phyloP scores from a whole-genome alignment of 805 yeast genomes.

The Spathaspora gorwiae region DNA sequence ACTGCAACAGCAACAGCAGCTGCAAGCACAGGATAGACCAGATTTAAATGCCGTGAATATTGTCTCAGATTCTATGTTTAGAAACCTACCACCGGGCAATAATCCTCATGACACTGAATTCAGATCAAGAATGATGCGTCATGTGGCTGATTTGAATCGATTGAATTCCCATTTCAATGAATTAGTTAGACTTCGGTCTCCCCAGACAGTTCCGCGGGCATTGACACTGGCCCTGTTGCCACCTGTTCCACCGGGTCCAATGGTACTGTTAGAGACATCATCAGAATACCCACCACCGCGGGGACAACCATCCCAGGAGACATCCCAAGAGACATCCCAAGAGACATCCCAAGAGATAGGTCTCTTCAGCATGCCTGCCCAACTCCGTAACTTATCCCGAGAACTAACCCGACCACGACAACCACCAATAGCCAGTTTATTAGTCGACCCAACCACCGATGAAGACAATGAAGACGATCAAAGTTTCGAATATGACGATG shows the following conservation, averaged over 20 bases:
- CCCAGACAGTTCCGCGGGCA: neutral
- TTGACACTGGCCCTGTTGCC: too few relatives aligned
- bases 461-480: constrained; percentile 5
- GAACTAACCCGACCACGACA: neutral
- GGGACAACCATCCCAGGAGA: too few relatives aligned
- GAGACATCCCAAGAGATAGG: too few relatives aligned
- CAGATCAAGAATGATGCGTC: constrained; percentile 7
- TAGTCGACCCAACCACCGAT: constrained; percentile 2
- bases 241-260: too few relatives aligned
- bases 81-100: constrained; percentile 1
- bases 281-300: too few relatives aligned
- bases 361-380: constrained; percentile 3
- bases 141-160: constrained; percentile 6
- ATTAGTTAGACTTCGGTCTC: neutral
- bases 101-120: constrained; percentile 4
- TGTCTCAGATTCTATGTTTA: constrained; percentile 4
- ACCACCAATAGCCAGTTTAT: neutral
- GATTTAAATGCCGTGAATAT: constrained; percentile 4
- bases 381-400: constrained; percentile 7
- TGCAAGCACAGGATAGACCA: neutral
- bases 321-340: too few relatives aligned
- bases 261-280: too few relatives aligned
- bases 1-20: neutral
- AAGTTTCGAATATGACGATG: constrained; percentile 3
- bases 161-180: constrained; percentile 5